A percentile compares a stretch with the other conserved stretches of the same genome.
phyloP scores from a whole-genome alignment of 306 rosid species.

The Pueraria montana region DNA sequence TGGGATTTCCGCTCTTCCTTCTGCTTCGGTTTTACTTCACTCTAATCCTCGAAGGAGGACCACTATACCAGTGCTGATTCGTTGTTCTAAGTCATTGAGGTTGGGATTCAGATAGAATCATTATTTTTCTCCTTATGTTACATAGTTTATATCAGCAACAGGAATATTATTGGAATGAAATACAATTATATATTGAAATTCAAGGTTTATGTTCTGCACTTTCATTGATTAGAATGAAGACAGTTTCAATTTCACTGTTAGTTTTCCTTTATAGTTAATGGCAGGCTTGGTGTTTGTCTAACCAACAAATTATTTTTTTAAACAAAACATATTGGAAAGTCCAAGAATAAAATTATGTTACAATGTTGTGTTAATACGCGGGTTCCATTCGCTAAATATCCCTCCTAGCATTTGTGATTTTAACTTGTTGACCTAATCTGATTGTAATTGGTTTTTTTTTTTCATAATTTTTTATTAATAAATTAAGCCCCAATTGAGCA shows the following conservation, averaged over 20 bases:
- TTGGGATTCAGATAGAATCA: conserved; percentile 60
- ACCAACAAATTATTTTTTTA: too few relatives aligned
- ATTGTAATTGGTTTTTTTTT: too few relatives aligned
- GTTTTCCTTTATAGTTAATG: too few relatives aligned
- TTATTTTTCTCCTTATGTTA: not conserved
- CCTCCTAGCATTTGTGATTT: too few relatives aligned
- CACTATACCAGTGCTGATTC: not conserved
- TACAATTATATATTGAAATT: not conserved
- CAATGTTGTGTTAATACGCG: too few relatives aligned
- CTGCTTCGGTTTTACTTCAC: not conserved
- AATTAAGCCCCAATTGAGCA: too few relatives aligned
- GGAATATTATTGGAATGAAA: not conserved
- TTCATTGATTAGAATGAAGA: not conserved
- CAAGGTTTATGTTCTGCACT: not conserved
- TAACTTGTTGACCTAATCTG: too few relatives aligned
- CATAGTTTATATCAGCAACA: not conserved
- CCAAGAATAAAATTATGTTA: too few relatives aligned
- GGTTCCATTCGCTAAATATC: too few relatives aligned
- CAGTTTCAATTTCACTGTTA: not conserved
- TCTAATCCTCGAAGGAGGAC: conserved; percentile 27
- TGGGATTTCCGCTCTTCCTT: not conserved
- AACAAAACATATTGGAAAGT: too few relatives aligned
- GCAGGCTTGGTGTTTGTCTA: too few relatives aligned
- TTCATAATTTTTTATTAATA: too few relatives aligned
- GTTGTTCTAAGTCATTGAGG: conserved; percentile 37